Evolutionary conservation across 2,329 filamentous ascomycete species (phyloP).

Genomic region (Fonsecaea erecta): DNA sequence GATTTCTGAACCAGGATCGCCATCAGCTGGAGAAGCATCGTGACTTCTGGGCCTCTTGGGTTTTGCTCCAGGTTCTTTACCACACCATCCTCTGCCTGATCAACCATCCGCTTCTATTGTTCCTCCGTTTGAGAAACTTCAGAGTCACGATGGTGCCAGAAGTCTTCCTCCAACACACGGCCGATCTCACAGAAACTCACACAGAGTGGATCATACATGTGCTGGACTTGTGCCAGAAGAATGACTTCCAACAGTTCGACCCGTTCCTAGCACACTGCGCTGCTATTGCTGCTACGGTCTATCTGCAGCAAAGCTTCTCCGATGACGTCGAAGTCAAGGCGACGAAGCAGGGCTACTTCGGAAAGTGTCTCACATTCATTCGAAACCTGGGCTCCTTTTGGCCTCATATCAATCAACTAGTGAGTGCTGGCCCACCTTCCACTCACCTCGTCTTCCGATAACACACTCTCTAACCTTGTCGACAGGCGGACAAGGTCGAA

Average conservation of each 20-base stretch:
- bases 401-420: conserved; percentile 53
- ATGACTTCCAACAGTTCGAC: conserved; percentile 53
- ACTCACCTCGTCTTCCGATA: background rate
- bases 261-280: conserved; percentile 57
- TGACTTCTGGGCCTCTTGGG: conserved; percentile 60
- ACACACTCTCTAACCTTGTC: background rate
- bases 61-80: conserved; percentile 59
- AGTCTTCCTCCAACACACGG: conserved; percentile 60
- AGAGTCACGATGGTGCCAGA: conserved; percentile 57
- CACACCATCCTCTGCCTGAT: conserved; percentile 59
- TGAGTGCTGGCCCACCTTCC: conserved; percentile 36
- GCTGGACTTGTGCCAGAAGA: conserved; percentile 53
- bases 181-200: conserved; percentile 57
- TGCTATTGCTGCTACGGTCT: conserved; percentile 59
- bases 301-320: conserved; percentile 60
- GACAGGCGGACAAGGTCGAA: conserved; percentile 51
- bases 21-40: conserved; percentile 53
- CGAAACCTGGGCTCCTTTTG: conserved; percentile 49
- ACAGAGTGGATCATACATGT: conserved; percentile 60
- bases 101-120: conserved; percentile 60
- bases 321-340: conserved; percentile 45
- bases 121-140: conserved; percentile 58
- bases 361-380: conserved; percentile 53
- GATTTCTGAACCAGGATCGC: conserved; percentile 50
- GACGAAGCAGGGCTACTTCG: conserved; percentile 51